These are phyloP conservation scores for Epichloe coenophiala DNA, from an alignment of 2,329 filamentous ascomycete genomes.

Conservation along the genomic window DNA sequence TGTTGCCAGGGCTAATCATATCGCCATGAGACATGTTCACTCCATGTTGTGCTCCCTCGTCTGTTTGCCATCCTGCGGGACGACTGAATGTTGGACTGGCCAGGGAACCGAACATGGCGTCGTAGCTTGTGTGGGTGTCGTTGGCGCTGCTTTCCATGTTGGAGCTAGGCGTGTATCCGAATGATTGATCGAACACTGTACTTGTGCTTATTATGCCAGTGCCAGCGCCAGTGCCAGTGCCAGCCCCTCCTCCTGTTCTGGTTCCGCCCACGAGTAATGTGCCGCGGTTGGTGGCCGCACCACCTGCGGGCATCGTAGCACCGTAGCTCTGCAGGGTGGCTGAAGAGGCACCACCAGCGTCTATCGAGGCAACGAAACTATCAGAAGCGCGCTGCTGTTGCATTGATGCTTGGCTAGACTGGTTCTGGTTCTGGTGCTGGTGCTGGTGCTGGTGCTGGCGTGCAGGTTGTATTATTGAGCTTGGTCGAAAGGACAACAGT, in stretches of 20 bases:
- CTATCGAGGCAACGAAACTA: not conserved
- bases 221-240: too few relatives aligned
- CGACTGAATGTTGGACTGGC: conserved; percentile 40
- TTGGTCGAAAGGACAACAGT: not conserved
- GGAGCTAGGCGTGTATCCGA: conserved; percentile 21
- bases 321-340: conserved; percentile 12
- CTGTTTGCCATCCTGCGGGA: conserved; percentile 36
- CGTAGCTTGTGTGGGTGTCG: conserved; percentile 21
- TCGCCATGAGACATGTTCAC: conserved; percentile 10
- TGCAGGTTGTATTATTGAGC: not conserved
- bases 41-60: conserved; percentile 17
- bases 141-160: not conserved
- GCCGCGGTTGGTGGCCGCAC: not conserved
- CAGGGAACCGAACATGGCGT: conserved; percentile 46
- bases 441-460: not conserved
- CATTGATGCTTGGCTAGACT: conserved; percentile 9
- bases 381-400: not conserved
- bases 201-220: not conserved
- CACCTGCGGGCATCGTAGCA: not conserved
- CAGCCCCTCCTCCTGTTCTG: not conserved
- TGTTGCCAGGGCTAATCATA: conserved; percentile 28
- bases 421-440: not conserved
- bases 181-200: conserved; percentile 13
- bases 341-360: not conserved
- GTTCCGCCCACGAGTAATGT: conserved; percentile 3